Evolutionary conservation across 441 rosid genomes (phyloP).

Genomic region (Capsella rubella): DNA sequence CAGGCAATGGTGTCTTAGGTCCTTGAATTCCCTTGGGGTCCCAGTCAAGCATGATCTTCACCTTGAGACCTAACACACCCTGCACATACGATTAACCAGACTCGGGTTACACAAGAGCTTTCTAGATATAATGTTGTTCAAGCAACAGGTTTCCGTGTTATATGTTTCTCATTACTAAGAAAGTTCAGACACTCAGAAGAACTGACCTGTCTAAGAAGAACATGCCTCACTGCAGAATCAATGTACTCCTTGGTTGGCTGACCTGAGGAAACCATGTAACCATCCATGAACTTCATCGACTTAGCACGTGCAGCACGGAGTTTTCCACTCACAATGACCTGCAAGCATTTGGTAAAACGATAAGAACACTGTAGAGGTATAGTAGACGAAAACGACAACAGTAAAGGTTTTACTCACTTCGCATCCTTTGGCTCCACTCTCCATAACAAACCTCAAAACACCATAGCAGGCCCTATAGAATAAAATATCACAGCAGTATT

Average conservation of each 20-base stretch:
- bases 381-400: background rate
- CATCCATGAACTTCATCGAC: conserved; percentile 75
- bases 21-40: conserved; percentile 65
- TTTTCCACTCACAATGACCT: conserved; percentile 67
- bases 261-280: conserved; percentile 78
- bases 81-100: conserved; percentile 7
- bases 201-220: conserved; percentile 61
- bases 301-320: conserved; percentile 65
- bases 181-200: background rate
- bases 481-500: background rate
- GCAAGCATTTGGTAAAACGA: background rate
- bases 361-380: background rate
- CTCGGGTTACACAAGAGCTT: background rate
- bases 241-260: conserved; percentile 71
- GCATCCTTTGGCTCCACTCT: conserved; percentile 79
- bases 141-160: background rate
- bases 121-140: too few relatives aligned
- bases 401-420: conserved; percentile 47
- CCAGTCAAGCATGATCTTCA: conserved; percentile 69
- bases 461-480: conserved; percentile 65
- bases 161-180: background rate
- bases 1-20: conserved; percentile 66
- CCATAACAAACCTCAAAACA: conserved; percentile 74
- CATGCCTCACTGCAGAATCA: conserved; percentile 65
- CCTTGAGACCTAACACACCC: conserved; percentile 68